Conservation (phyloP, 164 flowering plant genomes). For the Stephania japonica region DNA sequence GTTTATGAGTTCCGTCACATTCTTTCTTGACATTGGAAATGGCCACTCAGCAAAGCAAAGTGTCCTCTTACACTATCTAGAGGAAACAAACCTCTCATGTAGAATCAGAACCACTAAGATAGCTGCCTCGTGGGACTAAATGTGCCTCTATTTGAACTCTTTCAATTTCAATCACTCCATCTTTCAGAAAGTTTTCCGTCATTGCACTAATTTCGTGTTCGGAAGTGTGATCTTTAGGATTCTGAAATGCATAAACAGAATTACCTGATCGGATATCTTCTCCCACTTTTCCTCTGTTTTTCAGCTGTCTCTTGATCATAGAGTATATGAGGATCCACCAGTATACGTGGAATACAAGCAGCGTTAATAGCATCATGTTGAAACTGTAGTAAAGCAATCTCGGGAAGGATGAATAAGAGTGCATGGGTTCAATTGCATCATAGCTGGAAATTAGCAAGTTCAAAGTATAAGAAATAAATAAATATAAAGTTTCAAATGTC, state of each 20-base stretch:
- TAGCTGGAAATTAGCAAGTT: slow-evolving; percentile 38
- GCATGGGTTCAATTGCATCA: slow-evolving; percentile 31
- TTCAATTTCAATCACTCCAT: no score
- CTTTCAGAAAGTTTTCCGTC: neutral
- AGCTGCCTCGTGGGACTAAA: no score
- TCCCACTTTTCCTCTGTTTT: slow-evolving; percentile 83
- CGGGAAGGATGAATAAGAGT: slow-evolving; percentile 29
- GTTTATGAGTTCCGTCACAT: no score
- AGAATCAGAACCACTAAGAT: no score
- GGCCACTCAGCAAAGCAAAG: no score
- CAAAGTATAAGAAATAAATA: neutral
- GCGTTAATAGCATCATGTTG: slow-evolving; percentile 72
- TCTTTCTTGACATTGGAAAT: no score
- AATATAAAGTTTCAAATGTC: neutral
- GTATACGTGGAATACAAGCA: slow-evolving; percentile 84
- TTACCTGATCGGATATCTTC: slow-evolving; percentile 96
- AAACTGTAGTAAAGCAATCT: slow-evolving; percentile 53
- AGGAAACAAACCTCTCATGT: no score
- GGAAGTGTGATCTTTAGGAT: neutral
- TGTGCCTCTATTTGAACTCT: no score
- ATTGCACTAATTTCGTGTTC: neutral
- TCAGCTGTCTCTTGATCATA: slow-evolving; percentile 73
- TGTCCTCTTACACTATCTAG: no score
- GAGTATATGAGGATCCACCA: slow-evolving; percentile 88
- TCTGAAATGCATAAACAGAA: neutral